Percentiles rank a stretch among this genome's conserved stretches.
Conservation (phyloP, 345 rosid genomes). For the Dipteronia dyeriana region DNA sequence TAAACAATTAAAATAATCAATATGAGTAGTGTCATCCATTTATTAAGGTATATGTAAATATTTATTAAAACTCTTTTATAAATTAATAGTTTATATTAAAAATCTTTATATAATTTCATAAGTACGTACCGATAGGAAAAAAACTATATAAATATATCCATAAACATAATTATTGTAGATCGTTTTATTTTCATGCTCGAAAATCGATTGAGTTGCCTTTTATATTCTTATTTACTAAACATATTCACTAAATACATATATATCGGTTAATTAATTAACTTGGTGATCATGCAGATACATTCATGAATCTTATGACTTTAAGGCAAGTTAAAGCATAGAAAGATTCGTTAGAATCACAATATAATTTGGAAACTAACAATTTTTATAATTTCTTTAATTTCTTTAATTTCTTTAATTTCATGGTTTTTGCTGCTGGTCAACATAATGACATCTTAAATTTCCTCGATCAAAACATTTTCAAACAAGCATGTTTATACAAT, state of each 20-base stretch:
- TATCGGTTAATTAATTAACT: neutral
- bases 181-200: neutral
- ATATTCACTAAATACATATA: neutral
- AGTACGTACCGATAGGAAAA: too few species aligned
- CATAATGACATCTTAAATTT: neutral
- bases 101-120: too few species aligned
- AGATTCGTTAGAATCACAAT: neutral
- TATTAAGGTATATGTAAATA: too few species aligned
- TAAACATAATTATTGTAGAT: too few species aligned
- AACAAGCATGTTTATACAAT: neutral
- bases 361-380: neutral
- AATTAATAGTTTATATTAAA: too few species aligned
- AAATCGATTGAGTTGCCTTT: neutral
- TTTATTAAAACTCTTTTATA: too few species aligned
- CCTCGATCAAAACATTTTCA: neutral
- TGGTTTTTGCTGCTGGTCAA: conserved; percentile 1
- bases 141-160: too few species aligned
- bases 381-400: neutral
- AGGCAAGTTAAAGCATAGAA: neutral
- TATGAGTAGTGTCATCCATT: neutral
- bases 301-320: neutral
- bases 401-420: neutral
- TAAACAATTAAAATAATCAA: neutral
- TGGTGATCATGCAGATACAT: neutral
- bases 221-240: neutral